Base-by-base conservation (phyloP, 108 stramenopile species). In the Chaetoceros tenuissimus region DNA sequence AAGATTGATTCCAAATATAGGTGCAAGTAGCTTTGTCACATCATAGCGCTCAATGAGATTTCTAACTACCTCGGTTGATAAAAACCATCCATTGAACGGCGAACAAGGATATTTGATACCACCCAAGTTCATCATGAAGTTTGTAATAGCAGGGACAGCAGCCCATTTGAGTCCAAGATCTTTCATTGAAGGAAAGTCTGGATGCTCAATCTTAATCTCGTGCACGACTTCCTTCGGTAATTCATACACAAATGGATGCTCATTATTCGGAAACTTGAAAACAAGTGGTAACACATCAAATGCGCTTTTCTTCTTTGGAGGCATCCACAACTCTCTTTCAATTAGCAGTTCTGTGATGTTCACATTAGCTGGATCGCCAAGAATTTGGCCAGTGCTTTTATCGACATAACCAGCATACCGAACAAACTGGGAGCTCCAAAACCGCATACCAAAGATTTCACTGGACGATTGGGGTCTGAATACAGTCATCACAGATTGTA, bases 1-100 rank as follows among this genome's bases (percentile, higher is more conserved):
- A 31, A 3, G 27, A 16, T 19, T 3, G 3, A 60, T 59, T 17
- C 34, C 22, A 17, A n/a, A 24, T 0, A 55, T 47, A 20, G 31
- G 28, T 0, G 62, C 62, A 30, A 10, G n/a, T 8, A 27, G 10
- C 19, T 30, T 20, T 3, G 31, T 28, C 55, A 47, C 21, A 24
- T 49, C 20, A 22, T 51, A 55, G 2, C 59, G 55, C 34, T 68
- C 67, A 25, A 68, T 48, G 2, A 68, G 1, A 50, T 68, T 43
- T 22, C 72, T 28, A 23, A 57, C 57, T 19, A 68, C 24, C 44
- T 68, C 26, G 22, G 7, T 61, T n/a, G 16, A 3, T 21, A 64
- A 51, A 31, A 69, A 73, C 67, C 67, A 73, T 1, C 67, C 67
- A 28, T 68, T 73, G 63, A 73, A 68, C 24, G 72, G 72, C 27